Percentiles rank a stretch among this genome's conserved stretches.
Conservation (phyloP, 2,329 filamentous ascomycete species). For the Fusarium tuaranense region DNA sequence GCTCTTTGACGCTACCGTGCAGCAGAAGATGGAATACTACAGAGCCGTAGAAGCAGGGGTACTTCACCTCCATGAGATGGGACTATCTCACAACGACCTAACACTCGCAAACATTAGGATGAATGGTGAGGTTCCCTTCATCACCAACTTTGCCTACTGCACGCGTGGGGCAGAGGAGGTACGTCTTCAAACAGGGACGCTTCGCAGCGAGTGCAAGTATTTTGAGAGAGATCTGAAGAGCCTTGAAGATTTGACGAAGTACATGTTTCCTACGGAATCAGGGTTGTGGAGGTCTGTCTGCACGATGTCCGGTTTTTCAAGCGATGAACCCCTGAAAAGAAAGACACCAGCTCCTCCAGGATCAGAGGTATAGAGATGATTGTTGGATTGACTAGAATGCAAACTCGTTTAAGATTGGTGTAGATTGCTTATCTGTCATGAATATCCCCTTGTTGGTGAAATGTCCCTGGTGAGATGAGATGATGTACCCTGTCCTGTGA, state of each 20-base stretch:
- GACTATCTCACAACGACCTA: neutral
- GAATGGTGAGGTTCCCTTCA: neutral
- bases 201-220: neutral
- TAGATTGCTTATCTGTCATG: neutral
- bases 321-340: neutral
- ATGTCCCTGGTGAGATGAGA: neutral
- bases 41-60: neutral
- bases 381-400: neutral
- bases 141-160: neutral
- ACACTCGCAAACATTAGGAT: neutral
- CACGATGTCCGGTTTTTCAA: neutral
- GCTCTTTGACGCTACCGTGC: neutral
- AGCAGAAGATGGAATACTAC: neutral
- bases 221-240: neutral
- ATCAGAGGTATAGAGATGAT: neutral
- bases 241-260: neutral
- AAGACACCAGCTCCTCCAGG: neutral
- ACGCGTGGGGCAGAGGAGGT: neutral
- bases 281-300: neutral
- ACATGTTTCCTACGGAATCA: neutral
- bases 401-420: neutral
- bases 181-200: neutral
- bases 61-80: neutral
- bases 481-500: neutral
- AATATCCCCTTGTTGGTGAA: neutral